phyloP scores from a whole-genome alignment of 306 rosid species.

The Geum urbanum region DNA sequence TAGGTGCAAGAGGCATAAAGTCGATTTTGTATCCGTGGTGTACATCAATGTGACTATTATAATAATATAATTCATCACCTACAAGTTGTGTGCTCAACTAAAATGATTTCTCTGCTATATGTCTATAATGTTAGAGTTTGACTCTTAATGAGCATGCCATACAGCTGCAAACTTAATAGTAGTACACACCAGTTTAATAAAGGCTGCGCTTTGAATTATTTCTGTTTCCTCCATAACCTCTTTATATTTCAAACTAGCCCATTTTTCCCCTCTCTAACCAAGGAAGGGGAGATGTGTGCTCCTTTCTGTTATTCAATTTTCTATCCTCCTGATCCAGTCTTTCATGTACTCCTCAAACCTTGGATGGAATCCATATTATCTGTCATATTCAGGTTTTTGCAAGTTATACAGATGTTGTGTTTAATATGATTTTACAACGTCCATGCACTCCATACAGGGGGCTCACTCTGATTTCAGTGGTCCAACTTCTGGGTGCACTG shows the following conservation, averaged over 20 bases:
- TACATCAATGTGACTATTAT: not conserved
- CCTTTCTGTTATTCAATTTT: not conserved
- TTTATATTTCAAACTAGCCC: not conserved
- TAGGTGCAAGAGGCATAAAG: constrained; percentile 31
- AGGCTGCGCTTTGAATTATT: not conserved
- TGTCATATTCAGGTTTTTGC: no score
- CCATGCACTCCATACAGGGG: constrained; percentile 47
- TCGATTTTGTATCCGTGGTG: not conserved
- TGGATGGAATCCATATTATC: no score
- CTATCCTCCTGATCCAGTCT: not conserved
- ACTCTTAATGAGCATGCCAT: not conserved
- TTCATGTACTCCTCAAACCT: not conserved
- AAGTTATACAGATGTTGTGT: not conserved
- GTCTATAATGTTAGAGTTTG: no score
- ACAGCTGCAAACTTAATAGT: not conserved
- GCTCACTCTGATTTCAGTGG: constrained; percentile 95
- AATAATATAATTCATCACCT: no score
- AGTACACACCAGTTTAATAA: not conserved
- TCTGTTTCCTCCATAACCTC: not conserved
- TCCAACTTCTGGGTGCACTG: constrained; percentile 96
- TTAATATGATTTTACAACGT: constrained; percentile 1
- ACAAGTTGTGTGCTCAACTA: no score
- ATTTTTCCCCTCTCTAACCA: not conserved
- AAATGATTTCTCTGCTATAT: no score
- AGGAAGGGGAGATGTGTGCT: not conserved